phyloP scores from a whole-genome alignment of 805 yeast genomes.

The Yamadazyma sp. region DNA sequence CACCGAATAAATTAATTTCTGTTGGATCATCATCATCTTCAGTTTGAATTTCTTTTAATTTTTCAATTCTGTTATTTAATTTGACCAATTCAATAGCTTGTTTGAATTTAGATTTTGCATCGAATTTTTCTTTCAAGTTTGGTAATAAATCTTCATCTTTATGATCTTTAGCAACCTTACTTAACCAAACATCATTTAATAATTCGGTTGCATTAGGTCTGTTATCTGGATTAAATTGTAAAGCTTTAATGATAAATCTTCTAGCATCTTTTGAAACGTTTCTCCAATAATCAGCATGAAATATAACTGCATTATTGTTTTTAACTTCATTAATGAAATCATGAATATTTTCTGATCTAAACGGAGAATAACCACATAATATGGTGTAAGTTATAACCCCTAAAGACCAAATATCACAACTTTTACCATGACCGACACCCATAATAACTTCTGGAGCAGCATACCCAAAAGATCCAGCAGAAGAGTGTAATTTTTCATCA shows the following conservation, averaged over 20 bases:
- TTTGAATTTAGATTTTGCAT: constrained; percentile 78
- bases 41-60: constrained; percentile 60
- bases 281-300: constrained; percentile 86
- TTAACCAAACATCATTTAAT: constrained; percentile 70
- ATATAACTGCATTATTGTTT: constrained; percentile 70
- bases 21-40: constrained; percentile 54
- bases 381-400: constrained; percentile 92
- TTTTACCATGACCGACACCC: constrained; percentile 85
- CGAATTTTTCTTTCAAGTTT: constrained; percentile 72
- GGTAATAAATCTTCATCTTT: constrained; percentile 72
- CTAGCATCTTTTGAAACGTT: constrained; percentile 78
- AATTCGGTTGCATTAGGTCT: constrained; percentile 70
- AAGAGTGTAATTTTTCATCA: constrained; percentile 60
- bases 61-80: constrained; percentile 73
- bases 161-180: constrained; percentile 45
- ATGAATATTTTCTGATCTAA: constrained; percentile 75
- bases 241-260: constrained; percentile 66
- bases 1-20: constrained; percentile 44
- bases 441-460: constrained; percentile 94
- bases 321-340: constrained; percentile 80
- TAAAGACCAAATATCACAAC: constrained; percentile 94
- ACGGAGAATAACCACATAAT: constrained; percentile 90
- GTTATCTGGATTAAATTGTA: constrained; percentile 62
- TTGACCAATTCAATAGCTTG: constrained; percentile 84
- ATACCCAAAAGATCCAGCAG: constrained; percentile 93